Evolutionary conservation across 1,284 basidiomycete genomes (phyloP), one percentile per base, ranked within the genome.

Genomic region (Pisolithus thermaeus): DNA sequence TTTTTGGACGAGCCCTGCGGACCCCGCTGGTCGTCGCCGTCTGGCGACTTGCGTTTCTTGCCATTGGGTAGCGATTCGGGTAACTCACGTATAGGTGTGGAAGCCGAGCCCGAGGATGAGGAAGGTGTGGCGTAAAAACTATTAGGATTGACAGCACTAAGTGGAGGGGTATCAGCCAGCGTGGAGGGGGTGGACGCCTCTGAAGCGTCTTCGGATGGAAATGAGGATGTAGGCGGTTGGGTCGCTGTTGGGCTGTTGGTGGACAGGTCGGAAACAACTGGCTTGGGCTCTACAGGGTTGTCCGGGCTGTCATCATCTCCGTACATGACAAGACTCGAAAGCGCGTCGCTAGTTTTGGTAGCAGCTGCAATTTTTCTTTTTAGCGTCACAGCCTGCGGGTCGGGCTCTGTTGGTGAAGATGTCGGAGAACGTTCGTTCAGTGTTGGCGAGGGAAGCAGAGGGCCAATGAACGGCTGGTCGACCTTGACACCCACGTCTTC

Each of bases 281-380:
- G 51, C 50, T 55, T 62, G 51, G 57, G 58, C 47, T 48, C 59
- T 37, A 61, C 56, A 25, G 56, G 50, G 42, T 57, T 53, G 22
- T 73, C 71, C 3, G 69, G 65, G 22, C 70, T 69, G 23, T 70
- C 72, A 43, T 78, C 78, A 14, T 83, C 82, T 16, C 71, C 73
- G 60, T 87, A 87, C 52, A 73, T 72, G 0, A 70, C 68, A 22
- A 87, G 73, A 46, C 72, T 74, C 39, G 65, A 67, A 7, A 87
- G 68, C 9, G 77, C 74, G n/a, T 61, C 64, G 46, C 67, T 70
- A 20, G 74, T 66, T 35, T 64, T 59, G 32, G 64, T 63, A 22
- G 68, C 63, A 23, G 75, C 75, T n/a, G 75, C 71, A 41, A 88
- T 88, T 67, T 81, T 87, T 61, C 73, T 75, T 65, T 82, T 83